phyloP scores from a whole-genome alignment of 2,329 filamentous ascomycete genomes.

The Raffaelea deltoideospora region DNA sequence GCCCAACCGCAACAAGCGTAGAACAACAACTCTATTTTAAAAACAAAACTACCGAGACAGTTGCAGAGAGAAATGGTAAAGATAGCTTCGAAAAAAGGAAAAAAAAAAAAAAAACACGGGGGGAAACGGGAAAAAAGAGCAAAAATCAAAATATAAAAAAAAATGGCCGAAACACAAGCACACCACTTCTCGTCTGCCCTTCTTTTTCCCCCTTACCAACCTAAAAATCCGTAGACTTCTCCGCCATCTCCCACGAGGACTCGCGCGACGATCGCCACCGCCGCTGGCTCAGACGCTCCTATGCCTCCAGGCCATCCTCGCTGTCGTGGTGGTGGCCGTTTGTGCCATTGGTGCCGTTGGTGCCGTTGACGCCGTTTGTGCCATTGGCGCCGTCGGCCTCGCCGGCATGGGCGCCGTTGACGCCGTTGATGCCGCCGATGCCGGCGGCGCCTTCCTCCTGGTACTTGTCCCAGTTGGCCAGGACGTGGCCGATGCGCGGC shows the following conservation, averaged over 20 bases:
- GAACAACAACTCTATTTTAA: too few relatives aligned
- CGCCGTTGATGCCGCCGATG: conserved; percentile 18
- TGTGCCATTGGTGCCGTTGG: background rate
- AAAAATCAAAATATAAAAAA: background rate
- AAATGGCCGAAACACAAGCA: too few relatives aligned
- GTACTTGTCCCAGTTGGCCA: conserved; percentile 79
- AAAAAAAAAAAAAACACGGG: conserved; percentile 1
- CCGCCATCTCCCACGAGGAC: too few relatives aligned
- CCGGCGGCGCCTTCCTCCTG: conserved; percentile 29
- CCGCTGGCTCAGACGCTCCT: background rate
- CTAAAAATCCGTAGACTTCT: too few relatives aligned
- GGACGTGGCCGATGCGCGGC: conserved; percentile 58
- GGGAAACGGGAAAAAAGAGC: too few relatives aligned
- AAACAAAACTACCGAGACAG: too few relatives aligned
- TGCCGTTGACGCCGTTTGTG: background rate
- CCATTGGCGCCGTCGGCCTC: conserved; percentile 3
- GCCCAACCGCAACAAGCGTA: too few relatives aligned
- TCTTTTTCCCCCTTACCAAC: too few relatives aligned
- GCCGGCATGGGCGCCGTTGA: conserved; percentile 6
- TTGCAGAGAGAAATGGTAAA: background rate
- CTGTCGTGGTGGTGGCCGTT: background rate
- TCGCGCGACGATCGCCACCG: too few relatives aligned
- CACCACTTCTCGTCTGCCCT: too few relatives aligned
- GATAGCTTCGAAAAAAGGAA: background rate
- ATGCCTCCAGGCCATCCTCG: conserved; percentile 3